A percentile compares a stretch with the other conserved stretches of the same genome.
Evolutionary conservation across 345 rosid genomes (phyloP).

Genomic region (Lenwebbia sp.): DNA sequence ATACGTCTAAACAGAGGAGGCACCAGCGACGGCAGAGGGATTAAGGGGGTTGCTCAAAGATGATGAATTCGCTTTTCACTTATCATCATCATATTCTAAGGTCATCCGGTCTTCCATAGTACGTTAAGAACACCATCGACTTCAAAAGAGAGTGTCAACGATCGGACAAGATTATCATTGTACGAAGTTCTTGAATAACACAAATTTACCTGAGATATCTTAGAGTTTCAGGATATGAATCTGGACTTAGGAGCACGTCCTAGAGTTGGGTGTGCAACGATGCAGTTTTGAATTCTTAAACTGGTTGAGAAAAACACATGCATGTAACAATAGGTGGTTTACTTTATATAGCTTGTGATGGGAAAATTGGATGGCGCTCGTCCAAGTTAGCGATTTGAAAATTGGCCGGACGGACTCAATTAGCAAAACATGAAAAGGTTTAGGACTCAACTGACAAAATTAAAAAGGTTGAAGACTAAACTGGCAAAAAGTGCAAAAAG

Average conservation of each 20-base stretch:
- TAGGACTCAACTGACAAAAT: too few species aligned
- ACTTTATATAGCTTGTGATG: neutral
- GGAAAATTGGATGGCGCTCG: too few species aligned
- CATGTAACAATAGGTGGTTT: neutral
- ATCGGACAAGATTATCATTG: neutral
- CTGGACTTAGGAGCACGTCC: neutral
- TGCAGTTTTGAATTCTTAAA: neutral
- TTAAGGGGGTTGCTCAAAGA: neutral
- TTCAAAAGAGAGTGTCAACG: neutral
- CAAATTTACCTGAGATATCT: neutral
- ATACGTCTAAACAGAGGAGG: rapidly evolving
- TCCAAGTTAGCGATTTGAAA: too few species aligned
- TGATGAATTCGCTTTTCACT: neutral
- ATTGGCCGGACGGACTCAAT: too few species aligned
- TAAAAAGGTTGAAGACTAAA: too few species aligned
- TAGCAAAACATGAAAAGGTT: too few species aligned
- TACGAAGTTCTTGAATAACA: neutral
- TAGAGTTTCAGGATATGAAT: neutral
- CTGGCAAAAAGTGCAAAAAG: too few species aligned
- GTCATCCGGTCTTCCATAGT: neutral
- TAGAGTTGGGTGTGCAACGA: neutral
- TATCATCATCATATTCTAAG: neutral
- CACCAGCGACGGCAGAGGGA: neutral
- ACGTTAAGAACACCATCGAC: neutral
- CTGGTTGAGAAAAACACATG: neutral